Evolutionary conservation across 2,329 filamentous ascomycete genomes (phyloP).

Genomic region (Alternaria sp.): DNA sequence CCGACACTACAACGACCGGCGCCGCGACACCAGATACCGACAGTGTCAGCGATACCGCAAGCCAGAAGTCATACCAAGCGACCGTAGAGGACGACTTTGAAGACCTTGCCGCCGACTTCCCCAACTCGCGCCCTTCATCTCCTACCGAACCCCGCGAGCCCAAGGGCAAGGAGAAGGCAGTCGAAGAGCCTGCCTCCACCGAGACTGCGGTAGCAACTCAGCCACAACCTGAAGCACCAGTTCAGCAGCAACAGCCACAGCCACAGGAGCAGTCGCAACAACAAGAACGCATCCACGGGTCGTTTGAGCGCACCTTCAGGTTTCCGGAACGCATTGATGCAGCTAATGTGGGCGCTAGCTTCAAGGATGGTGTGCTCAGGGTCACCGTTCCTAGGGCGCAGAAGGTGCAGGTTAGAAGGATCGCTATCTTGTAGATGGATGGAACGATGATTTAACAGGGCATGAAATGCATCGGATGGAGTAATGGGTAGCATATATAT

Average conservation of each 20-base stretch:
- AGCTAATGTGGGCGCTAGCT: conserved; percentile 67
- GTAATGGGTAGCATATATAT: not conserved
- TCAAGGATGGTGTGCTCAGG: conserved; percentile 72
- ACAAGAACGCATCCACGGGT: conserved; percentile 69
- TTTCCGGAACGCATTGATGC: conserved; percentile 73
- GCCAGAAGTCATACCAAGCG: conserved; percentile 46
- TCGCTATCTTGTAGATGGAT: conserved; percentile 37
- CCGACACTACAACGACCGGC: conserved; percentile 17
- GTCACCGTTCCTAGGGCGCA: conserved; percentile 71
- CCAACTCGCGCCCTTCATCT: conserved; percentile 36
- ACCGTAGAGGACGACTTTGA: conserved; percentile 51
- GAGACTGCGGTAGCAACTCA: conserved; percentile 31
- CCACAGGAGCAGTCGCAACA: conserved; percentile 21
- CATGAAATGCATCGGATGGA: not conserved
- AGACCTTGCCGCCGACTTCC: conserved; percentile 44
- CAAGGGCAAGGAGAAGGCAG: conserved; percentile 43
- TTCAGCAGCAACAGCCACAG: conserved; percentile 6
- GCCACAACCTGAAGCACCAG: conserved; percentile 27
- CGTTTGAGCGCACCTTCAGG: conserved; percentile 73
- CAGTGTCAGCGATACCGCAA: conserved; percentile 44
- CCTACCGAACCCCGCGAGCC: conserved; percentile 30
- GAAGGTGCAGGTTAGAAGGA: conserved; percentile 35
- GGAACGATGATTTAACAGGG: not conserved
- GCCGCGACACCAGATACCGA: conserved; percentile 37
- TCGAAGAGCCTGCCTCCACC: conserved; percentile 21